These are phyloP conservation scores for Beauveria varroae DNA, from an alignment of 2,329 filamentous ascomycete genomes.

Conservation along the genomic window DNA sequence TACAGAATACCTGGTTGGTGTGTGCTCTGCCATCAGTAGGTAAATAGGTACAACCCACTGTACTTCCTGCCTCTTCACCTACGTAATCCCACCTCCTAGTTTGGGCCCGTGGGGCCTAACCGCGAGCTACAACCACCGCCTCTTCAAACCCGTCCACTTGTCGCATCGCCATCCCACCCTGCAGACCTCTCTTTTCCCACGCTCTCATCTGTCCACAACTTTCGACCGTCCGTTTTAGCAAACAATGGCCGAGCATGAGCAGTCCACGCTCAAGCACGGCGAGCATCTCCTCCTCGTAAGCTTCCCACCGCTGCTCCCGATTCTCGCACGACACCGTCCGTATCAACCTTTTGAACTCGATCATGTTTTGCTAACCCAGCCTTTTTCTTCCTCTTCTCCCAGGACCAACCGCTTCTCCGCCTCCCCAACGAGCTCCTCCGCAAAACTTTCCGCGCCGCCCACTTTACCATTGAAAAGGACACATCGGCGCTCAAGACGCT, in stretches of 20 bases:
- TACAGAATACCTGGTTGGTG: no score
- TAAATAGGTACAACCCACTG: no score
- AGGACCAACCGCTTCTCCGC: constrained; percentile 93
- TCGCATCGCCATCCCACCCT: background rate
- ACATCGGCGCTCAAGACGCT: constrained; percentile 53
- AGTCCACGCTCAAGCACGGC: constrained; percentile 64
- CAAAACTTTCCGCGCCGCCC: constrained; percentile 86
- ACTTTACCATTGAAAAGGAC: constrained; percentile 68
- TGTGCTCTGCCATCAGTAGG: no score
- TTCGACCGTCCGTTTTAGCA: background rate
- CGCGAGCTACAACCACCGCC: background rate
- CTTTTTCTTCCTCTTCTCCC: background rate
- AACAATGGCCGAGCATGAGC: constrained; percentile 51
- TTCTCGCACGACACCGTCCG: background rate
- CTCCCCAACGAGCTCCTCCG: constrained; percentile 88
- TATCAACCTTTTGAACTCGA: background rate
- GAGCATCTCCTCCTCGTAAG: constrained; percentile 60
- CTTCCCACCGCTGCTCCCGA: background rate
- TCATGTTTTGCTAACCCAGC: background rate
- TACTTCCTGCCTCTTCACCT: background rate
- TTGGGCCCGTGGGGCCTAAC: background rate
- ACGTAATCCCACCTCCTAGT: background rate
- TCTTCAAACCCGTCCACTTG: background rate
- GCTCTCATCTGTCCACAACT: background rate
- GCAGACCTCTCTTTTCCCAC: background rate